A percentile compares a stretch with the other conserved stretches of the same genome.
Evolutionary conservation across 2,329 filamentous ascomycete genomes (phyloP).

Genomic region (Apiospora phragmitis): DNA sequence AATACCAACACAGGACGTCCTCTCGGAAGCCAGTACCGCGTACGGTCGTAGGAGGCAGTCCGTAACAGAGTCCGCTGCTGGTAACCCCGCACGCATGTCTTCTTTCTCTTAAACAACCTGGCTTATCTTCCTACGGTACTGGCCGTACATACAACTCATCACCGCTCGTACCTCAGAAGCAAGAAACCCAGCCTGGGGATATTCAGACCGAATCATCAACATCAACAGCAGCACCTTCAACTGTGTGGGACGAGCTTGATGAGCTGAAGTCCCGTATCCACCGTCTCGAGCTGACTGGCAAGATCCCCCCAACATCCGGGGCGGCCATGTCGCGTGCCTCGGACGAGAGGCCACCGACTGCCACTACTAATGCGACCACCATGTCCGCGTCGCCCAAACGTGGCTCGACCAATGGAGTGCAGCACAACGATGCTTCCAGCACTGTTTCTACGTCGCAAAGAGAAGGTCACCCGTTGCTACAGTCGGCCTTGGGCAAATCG

Average conservation of each 20-base stretch:
- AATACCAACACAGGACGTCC: constrained; percentile 46
- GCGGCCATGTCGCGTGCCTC: constrained; percentile 74
- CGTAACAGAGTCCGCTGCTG: constrained; percentile 47
- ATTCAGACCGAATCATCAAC: constrained; percentile 74
- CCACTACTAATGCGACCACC: constrained; percentile 81
- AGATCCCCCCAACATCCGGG: constrained; percentile 78
- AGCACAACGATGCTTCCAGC: constrained; percentile 46
- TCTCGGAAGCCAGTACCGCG: constrained; percentile 24
- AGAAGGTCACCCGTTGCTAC: constrained; percentile 74
- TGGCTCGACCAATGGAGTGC: constrained; percentile 44
- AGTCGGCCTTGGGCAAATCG: constrained; percentile 78
- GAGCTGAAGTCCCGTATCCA: constrained; percentile 92
- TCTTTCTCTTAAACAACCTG: constrained; percentile 41
- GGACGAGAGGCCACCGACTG: constrained; percentile 83
- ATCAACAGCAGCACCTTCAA: constrained; percentile 86
- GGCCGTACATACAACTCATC: constrained; percentile 58
- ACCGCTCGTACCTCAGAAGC: constrained; percentile 52
- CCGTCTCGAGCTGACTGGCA: constrained; percentile 85
- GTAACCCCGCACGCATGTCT: constrained; percentile 41
- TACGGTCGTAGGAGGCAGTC: constrained; percentile 42
- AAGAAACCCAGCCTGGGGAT: constrained; percentile 38
- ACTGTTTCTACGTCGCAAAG: constrained; percentile 43
- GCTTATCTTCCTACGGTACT: constrained; percentile 35
- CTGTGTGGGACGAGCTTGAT: constrained; percentile 96
- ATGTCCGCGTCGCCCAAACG: constrained; percentile 88